Evolutionary conservation across 495 filamentous ascomycete genomes (phyloP).

Genomic region (Evansstolkia leycettana): DNA sequence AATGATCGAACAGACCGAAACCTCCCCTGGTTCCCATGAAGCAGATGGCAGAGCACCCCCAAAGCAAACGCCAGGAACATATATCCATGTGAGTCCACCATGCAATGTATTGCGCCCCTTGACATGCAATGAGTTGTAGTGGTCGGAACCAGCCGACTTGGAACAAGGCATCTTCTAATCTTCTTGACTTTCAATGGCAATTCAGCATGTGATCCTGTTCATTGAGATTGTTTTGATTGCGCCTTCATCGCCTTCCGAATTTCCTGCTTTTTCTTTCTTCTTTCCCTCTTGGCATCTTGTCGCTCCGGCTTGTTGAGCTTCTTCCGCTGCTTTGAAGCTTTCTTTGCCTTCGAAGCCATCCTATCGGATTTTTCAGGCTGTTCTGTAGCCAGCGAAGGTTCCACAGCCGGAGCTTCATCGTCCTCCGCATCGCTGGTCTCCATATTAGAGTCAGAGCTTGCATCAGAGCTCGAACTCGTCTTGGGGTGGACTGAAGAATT

Average conservation of each 20-base stretch:
- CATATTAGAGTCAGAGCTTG: slow-evolving; percentile 11
- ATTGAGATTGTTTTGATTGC: slow-evolving; percentile 1
- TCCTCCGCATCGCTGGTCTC: slow-evolving; percentile 16
- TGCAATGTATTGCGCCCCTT: too few relatives aligned
- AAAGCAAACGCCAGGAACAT: too few relatives aligned
- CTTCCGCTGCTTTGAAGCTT: slow-evolving; percentile 14
- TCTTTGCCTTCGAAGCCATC: slow-evolving; percentile 6
- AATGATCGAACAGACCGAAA: too few relatives aligned
- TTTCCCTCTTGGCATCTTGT: slow-evolving; percentile 20
- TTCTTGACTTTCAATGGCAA: background rate
- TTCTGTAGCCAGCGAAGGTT: slow-evolving; percentile 1
- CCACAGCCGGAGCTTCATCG: slow-evolving; percentile 3
- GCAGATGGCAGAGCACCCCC: too few relatives aligned
- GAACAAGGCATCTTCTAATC: background rate
- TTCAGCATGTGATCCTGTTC: background rate
- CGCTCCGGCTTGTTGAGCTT: slow-evolving; percentile 17
- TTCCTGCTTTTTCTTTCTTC: slow-evolving; percentile 26
- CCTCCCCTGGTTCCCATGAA: too few relatives aligned
- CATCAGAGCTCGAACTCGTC: slow-evolving; percentile 9
- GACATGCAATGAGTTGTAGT: too few relatives aligned
- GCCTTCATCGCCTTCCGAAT: slow-evolving; percentile 17
- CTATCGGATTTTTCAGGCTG: slow-evolving; percentile 6
- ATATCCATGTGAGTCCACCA: too few relatives aligned
- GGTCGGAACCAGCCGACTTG: background rate
- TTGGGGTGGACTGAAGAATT: slow-evolving; percentile 7